Evolutionary conservation across 495 filamentous ascomycete genomes (phyloP).

Genomic region (Penicillium canescens): DNA sequence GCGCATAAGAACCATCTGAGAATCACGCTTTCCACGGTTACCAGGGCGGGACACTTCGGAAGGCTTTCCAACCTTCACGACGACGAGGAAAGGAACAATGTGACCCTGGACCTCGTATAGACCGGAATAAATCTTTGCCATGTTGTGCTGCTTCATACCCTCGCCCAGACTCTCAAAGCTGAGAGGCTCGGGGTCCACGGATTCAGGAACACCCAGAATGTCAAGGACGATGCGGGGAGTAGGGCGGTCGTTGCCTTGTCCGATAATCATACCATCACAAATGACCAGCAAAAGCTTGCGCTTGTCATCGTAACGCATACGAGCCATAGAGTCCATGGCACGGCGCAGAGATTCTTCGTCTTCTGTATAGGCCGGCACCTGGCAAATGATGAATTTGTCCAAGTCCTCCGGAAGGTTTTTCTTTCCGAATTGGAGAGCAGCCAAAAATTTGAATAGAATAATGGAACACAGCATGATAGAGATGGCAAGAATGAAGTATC

Average conservation of each 20-base stretch:
- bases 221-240: conserved; percentile 96
- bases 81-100: conserved; percentile 95
- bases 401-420: conserved; percentile 93
- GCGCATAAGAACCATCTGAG: conserved; percentile 96
- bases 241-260: conserved; percentile 94
- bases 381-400: conserved; percentile 98
- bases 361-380: conserved; percentile 97
- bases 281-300: conserved; percentile 30
- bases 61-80: conserved; percentile 97
- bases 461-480: conserved; percentile 78
- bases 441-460: conserved; percentile 95
- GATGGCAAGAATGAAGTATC: conserved; percentile 89
- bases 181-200: conserved; percentile 92
- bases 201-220: conserved; percentile 91
- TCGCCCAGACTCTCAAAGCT: conserved; percentile 97
- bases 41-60: conserved; percentile 95
- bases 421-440: conserved; percentile 87
- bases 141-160: conserved; percentile 97
- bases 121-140: conserved; percentile 98
- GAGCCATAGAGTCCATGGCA: conserved; percentile 93
- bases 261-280: conserved; percentile 82
- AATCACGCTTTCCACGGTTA: conserved; percentile 99
- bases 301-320: conserved; percentile 98
- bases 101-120: conserved; percentile 97
- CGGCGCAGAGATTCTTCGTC: conserved; percentile 95